These are phyloP conservation scores for Gleditsia sinensis DNA, from an alignment of 306 rosid species.

Conservation along the genomic window DNA sequence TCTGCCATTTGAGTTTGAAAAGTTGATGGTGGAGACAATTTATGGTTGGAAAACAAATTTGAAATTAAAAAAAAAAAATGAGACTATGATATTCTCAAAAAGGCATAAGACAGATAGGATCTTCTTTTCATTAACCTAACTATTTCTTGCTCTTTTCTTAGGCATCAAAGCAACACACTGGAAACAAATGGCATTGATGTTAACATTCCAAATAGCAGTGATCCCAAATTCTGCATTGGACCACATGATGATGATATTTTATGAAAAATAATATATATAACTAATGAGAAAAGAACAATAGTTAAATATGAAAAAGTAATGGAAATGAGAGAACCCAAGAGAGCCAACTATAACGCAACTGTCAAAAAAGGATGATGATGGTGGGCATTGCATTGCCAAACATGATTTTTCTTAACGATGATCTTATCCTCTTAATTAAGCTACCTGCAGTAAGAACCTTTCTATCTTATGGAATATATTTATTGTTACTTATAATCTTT, in stretches of 20 bases:
- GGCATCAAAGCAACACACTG: constrained; percentile 24
- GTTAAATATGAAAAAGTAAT: constrained; percentile 6
- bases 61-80: too few species aligned
- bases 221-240: constrained; percentile 23
- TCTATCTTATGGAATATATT: constrained; percentile 41
- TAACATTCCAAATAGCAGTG: constrained; percentile 2
- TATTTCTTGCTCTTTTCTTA: constrained; percentile 20
- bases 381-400: too few species aligned
- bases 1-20: neutral
- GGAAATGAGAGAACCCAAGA: constrained; percentile 2
- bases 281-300: neutral
- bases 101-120: constrained; percentile 9
- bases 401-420: constrained; percentile 21
- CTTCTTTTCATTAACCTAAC: constrained; percentile 31
- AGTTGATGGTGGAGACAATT: neutral
- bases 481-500: constrained; percentile 21
- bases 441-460: constrained; percentile 38
- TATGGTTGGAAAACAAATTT: neutral
- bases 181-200: constrained; percentile 16
- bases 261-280: too few species aligned
- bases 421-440: constrained; percentile 28
- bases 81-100: neutral
- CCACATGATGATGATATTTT: constrained; percentile 17
- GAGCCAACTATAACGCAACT: neutral
- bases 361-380: constrained; percentile 25